These are phyloP conservation scores for Nothophaeocryptopus gaeumannii DNA, from an alignment of 2,329 filamentous ascomycete species.

Conservation along the genomic window DNA sequence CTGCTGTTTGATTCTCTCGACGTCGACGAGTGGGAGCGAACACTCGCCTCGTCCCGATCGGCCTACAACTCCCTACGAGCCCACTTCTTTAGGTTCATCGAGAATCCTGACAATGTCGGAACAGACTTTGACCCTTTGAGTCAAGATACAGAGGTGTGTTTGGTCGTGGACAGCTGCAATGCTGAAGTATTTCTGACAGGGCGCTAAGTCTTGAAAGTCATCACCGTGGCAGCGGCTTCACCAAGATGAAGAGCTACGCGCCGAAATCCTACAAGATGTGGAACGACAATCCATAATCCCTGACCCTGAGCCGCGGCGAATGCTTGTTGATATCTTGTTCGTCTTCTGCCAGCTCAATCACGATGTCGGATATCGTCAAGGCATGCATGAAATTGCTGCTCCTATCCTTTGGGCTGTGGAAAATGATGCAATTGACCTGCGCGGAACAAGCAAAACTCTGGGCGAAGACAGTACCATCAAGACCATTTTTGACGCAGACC, in stretches of 20 bases:
- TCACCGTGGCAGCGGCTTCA: conserved; percentile 89
- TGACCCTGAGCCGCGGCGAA: conserved; percentile 70
- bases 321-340: conserved; percentile 86
- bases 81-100: conserved; percentile 77
- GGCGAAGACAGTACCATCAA: conserved; percentile 32
- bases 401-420: conserved; percentile 83
- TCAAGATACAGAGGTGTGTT: conserved; percentile 67
- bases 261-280: conserved; percentile 92
- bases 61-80: conserved; percentile 70
- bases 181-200: conserved; percentile 26
- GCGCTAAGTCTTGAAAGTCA: conserved; percentile 55
- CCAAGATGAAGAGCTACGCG: conserved; percentile 76
- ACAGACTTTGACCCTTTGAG: conserved; percentile 77
- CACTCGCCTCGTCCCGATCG: conserved; percentile 65
- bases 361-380: conserved; percentile 87
- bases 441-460: conserved; percentile 31
- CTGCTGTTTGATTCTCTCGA: conserved; percentile 70
- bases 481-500: conserved; percentile 63
- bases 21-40: conserved; percentile 64
- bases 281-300: conserved; percentile 88
- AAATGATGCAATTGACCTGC: conserved; percentile 68
- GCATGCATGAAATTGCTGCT: conserved; percentile 95
- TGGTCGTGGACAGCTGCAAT: conserved; percentile 5
- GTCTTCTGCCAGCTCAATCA: conserved; percentile 92
- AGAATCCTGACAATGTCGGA: conserved; percentile 77